Percentiles rank a stretch among this genome's conserved stretches.
Evolutionary conservation across 2,329 filamentous ascomycete species (phyloP).

Genomic region (Diplodia intermedia): DNA sequence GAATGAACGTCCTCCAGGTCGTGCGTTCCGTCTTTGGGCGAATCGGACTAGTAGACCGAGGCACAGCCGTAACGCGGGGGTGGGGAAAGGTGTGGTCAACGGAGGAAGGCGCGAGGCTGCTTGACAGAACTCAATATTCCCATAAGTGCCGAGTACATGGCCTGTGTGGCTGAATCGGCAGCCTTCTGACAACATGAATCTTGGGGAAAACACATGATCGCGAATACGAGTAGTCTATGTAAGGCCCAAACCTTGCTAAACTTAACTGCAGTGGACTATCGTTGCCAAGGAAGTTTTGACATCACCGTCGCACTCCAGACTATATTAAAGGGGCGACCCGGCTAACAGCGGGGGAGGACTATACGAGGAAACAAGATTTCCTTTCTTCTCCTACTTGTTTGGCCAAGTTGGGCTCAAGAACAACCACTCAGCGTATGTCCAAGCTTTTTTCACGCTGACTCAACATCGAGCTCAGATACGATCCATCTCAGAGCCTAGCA

Average conservation of each 20-base stretch:
- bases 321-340: conserved; percentile 11
- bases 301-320: not conserved
- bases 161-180: not conserved
- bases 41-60: not conserved
- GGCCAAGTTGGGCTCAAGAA: too few relatives aligned
- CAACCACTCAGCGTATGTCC: too few relatives aligned
- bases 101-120: not conserved
- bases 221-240: not conserved
- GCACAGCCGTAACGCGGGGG: not conserved
- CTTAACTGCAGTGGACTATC: not conserved
- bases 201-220: conserved; percentile 2
- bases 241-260: conserved; percentile 12
- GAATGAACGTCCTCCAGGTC: not conserved
- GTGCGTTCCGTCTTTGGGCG: conserved; percentile 5
- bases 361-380: not conserved
- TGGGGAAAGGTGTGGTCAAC: not conserved
- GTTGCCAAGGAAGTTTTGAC: conserved; percentile 17
- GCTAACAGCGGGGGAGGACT: not conserved
- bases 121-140: not conserved
- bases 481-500: too few relatives aligned
- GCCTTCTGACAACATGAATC: not conserved
- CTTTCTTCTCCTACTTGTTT: not conserved
- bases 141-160: not conserved
- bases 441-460: too few relatives aligned
- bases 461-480: too few relatives aligned